A percentile compares a stretch with the other conserved stretches of the same genome.
Conservation (phyloP, 768 basidiomycete genomes). For the Naematelia aurantialba region DNA sequence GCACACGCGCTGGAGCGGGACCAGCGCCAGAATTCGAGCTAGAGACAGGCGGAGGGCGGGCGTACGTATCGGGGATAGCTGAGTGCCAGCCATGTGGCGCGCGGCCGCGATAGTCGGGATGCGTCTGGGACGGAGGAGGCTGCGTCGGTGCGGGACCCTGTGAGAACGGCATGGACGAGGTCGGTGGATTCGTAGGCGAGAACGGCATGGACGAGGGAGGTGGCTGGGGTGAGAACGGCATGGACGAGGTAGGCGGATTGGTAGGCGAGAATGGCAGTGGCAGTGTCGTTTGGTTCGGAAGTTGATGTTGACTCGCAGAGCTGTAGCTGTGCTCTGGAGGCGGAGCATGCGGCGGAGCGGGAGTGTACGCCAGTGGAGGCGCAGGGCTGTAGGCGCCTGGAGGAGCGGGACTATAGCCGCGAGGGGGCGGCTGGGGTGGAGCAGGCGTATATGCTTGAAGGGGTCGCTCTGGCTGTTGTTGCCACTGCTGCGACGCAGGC, state of each 20-base stretch:
- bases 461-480: background rate
- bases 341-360: slow-evolving; percentile 4
- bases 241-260: background rate
- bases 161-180: background rate
- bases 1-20: slow-evolving; percentile 16
- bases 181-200: background rate
- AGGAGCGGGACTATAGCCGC: slow-evolving; percentile 5
- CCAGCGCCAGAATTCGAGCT: slow-evolving; percentile 14
- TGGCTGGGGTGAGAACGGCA: background rate
- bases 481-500: background rate
- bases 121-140: background rate
- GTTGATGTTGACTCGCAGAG: background rate
- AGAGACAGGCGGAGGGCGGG: background rate
- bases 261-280: background rate
- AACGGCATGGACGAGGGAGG: background rate
- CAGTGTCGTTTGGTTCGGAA: background rate
- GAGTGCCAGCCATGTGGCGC: background rate
- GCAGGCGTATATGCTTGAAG: slow-evolving; percentile 1
- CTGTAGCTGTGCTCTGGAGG: background rate
- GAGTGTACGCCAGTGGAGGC: slow-evolving; percentile 1
- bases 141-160: too few relatives aligned
- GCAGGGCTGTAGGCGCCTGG: too few relatives aligned
- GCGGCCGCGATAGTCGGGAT: background rate
- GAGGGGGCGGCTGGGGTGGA: slow-evolving; percentile 13
- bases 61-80: background rate